Percentiles rank a stretch among this genome's conserved stretches.
These are phyloP conservation scores for Trichoderma citrinoviride DNA, from an alignment of 2,329 filamentous ascomycete genomes.

Conservation along the genomic window DNA sequence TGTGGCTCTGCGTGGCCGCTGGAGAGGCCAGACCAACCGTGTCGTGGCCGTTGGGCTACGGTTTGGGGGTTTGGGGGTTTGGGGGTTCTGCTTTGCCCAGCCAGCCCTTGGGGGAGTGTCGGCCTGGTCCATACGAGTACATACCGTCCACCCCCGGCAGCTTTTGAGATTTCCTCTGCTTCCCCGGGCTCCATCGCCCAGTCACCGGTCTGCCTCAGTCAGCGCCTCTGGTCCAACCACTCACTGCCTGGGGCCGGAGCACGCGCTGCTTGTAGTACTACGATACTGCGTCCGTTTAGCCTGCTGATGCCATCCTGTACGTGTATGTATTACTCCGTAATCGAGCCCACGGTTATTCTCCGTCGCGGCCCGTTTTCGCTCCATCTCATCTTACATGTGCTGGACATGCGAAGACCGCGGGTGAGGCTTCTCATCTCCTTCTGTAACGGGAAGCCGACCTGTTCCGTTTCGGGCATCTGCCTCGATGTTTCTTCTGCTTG, in stretches of 20 bases:
- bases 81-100: neutral
- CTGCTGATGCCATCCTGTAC: conserved; percentile 10
- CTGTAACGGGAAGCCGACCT: neutral
- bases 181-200: too few relatives aligned
- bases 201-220: neutral
- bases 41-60: neutral
- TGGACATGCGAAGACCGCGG: neutral
- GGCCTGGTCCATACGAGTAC: neutral
- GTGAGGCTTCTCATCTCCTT: neutral
- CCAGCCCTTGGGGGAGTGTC: neutral
- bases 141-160: neutral
- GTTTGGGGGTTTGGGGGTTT: neutral
- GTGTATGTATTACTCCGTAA: conserved; percentile 9
- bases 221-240: conserved; percentile 7
- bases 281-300: neutral
- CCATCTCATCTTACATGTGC: neutral
- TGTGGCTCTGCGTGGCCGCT: too few relatives aligned
- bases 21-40: too few relatives aligned
- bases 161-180: neutral
- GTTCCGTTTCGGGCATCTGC: conserved; percentile 6
- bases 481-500: neutral
- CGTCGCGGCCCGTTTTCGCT: conserved; percentile 9
- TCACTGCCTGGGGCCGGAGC: neutral
- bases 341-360: conserved; percentile 12
- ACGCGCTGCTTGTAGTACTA: neutral